A percentile compares a stretch with the other conserved stretches of the same genome.
These are phyloP conservation scores for Nothophaeocryptopus gaeumannii DNA, from an alignment of 2,329 filamentous ascomycete species.

Conservation along the genomic window DNA sequence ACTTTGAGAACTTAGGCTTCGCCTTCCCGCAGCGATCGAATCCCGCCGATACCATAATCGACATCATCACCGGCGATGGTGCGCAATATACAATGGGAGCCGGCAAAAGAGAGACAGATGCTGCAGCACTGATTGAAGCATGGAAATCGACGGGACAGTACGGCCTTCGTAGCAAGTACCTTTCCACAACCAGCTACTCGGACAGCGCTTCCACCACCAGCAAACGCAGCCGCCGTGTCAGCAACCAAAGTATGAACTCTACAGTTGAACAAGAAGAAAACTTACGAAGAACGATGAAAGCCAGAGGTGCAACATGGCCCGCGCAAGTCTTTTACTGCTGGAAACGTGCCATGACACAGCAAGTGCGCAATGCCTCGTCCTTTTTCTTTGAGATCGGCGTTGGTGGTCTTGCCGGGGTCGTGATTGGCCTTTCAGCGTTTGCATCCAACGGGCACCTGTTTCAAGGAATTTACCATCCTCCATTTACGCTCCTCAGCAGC, in stretches of 20 bases:
- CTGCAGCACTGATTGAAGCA: conserved; percentile 50
- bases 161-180: conserved; percentile 14
- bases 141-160: conserved; percentile 40
- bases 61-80: conserved; percentile 60
- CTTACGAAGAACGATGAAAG: conserved; percentile 48
- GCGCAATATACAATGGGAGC: conserved; percentile 43
- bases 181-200: not conserved
- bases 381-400: conserved; percentile 57
- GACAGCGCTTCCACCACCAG: not conserved
- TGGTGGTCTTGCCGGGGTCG: conserved; percentile 50
- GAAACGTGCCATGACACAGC: conserved; percentile 54
- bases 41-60: conserved; percentile 58
- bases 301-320: conserved; percentile 49
- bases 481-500: conserved; percentile 52
- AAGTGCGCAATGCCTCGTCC: conserved; percentile 52
- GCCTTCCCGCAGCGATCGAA: conserved; percentile 50
- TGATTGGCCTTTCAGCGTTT: conserved; percentile 55
- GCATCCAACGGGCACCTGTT: conserved; percentile 53
- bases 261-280: conserved; percentile 42
- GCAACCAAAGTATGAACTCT: conserved; percentile 32
- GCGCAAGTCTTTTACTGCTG: conserved; percentile 56
- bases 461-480: conserved; percentile 50
- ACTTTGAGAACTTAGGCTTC: conserved; percentile 56
- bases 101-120: conserved; percentile 41
- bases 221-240: conserved; percentile 25